phyloP scores from a whole-genome alignment of 2,329 filamentous ascomycete species.

The Zymoseptoria tritici region DNA sequence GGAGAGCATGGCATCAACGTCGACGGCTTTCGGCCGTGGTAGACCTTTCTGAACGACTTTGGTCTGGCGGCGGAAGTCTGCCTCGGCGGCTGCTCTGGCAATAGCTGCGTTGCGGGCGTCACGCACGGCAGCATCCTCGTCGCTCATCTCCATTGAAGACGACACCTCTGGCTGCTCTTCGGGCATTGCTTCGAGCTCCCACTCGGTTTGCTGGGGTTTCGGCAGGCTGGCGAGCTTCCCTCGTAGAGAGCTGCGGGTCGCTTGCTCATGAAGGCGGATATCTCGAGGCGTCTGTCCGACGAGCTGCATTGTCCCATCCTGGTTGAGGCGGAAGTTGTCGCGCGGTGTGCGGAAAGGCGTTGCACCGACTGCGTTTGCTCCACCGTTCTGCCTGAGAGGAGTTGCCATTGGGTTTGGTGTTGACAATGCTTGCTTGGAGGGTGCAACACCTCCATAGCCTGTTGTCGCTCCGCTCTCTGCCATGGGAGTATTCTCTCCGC shows the following conservation, averaged over 20 bases:
- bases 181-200: constrained; percentile 77
- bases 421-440: constrained; percentile 70
- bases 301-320: constrained; percentile 57
- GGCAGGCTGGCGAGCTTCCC: constrained; percentile 73
- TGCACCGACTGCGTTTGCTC: constrained; percentile 54
- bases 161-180: constrained; percentile 64
- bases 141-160: constrained; percentile 45
- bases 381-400: constrained; percentile 54
- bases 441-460: constrained; percentile 77
- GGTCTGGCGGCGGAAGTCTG: constrained; percentile 74
- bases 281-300: constrained; percentile 71
- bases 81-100: constrained; percentile 55
- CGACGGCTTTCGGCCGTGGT: constrained; percentile 66
- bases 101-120: constrained; percentile 60
- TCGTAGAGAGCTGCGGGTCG: constrained; percentile 60
- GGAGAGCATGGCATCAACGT: constrained; percentile 61
- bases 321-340: constrained; percentile 79
- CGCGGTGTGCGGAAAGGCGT: constrained; percentile 83
- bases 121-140: constrained; percentile 64
- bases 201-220: constrained; percentile 87
- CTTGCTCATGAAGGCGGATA: constrained; percentile 61
- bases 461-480: constrained; percentile 75
- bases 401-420: constrained; percentile 96
- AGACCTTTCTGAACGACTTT: constrained; percentile 84
- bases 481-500: constrained; percentile 87